Base-by-base conservation (phyloP, 1,284 basidiomycete species). In the Vanrija humicola region DNA sequence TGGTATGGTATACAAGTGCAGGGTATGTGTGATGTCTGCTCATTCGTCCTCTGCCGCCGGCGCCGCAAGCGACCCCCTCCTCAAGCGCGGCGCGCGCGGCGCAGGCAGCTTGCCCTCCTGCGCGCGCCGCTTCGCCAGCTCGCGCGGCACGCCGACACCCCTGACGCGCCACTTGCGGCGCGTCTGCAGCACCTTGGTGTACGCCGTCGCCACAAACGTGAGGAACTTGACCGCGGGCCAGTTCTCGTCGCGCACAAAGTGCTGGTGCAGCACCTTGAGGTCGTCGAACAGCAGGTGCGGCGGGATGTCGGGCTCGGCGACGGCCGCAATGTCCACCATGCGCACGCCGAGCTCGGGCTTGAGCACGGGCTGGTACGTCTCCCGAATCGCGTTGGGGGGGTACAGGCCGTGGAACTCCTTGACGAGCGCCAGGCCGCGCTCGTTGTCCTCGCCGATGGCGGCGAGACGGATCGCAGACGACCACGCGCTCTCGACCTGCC, bases 231-330 rank as follows among this genome's bases (percentile, higher is more conserved):
- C 48, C 48, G 58, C 63, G 8, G 54, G 64, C 26, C 44, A 34
- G 18, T 68, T 52, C 45, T 70, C 70, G 44, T 72, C 68, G 38
- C 64, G 54, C 14, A 72, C 67, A 15, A 72, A 62, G 23, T 67
- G 53, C 38, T 72, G 60, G 63, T 78, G 75, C 28, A 78, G 63
- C 1, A 70, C 56, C 21, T 63, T 59, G 10, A 78, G 39, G 58
- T 78, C 77, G 15, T 55, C 47, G 47, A 74, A 78, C 3, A 75
- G 52, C 19, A 77, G 40, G 54, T 75, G 69, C 1, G 76, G 77
- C 5, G 76, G 76, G 0, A 77, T 62, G 46, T 72, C 58, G 9
- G 73, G 62, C 60, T 78, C 77, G 6, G 69, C 58, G 1, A 64
- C 59, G 19, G 46, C 45, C 19, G 62, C 49, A 10, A 64, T 55